Evolutionary conservation across 2,329 filamentous ascomycete species (phyloP).

Genomic region (Alternaria ventricosa): DNA sequence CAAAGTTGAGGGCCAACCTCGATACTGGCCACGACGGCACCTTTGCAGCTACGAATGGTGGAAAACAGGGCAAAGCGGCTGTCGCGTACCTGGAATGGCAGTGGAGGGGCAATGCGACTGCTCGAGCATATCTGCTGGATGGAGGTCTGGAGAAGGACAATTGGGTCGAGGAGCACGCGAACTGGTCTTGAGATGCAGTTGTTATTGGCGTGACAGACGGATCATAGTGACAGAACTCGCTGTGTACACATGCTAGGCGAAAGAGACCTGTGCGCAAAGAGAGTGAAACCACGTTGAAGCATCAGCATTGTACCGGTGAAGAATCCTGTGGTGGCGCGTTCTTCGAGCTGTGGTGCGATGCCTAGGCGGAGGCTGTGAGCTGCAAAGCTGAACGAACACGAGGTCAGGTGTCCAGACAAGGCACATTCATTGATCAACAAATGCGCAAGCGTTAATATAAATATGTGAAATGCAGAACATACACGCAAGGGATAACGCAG

Average conservation of each 20-base stretch:
- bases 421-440: not conserved
- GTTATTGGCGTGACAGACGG: not conserved
- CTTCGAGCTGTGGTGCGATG: not conserved
- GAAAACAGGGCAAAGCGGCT: slow-evolving; percentile 29
- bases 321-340: not conserved
- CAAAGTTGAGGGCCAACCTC: slow-evolving; percentile 25
- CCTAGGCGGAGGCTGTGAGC: not conserved
- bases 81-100: slow-evolving; percentile 29
- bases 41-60: slow-evolving; percentile 25
- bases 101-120: slow-evolving; percentile 25
- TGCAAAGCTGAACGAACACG: slow-evolving; percentile 4
- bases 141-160: slow-evolving; percentile 27
- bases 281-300: not conserved
- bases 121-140: slow-evolving; percentile 21
- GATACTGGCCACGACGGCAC: slow-evolving; percentile 32
- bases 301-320: not conserved
- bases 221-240: not conserved
- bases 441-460: not conserved
- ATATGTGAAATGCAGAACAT: not conserved
- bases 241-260: not conserved
- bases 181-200: slow-evolving; percentile 7
- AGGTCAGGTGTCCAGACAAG: not conserved
- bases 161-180: slow-evolving; percentile 23
- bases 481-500: not conserved
- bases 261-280: not conserved